Evolutionary conservation across 2,329 filamentous ascomycete species (phyloP).

Genomic region (Purpureocillium lavendulum): DNA sequence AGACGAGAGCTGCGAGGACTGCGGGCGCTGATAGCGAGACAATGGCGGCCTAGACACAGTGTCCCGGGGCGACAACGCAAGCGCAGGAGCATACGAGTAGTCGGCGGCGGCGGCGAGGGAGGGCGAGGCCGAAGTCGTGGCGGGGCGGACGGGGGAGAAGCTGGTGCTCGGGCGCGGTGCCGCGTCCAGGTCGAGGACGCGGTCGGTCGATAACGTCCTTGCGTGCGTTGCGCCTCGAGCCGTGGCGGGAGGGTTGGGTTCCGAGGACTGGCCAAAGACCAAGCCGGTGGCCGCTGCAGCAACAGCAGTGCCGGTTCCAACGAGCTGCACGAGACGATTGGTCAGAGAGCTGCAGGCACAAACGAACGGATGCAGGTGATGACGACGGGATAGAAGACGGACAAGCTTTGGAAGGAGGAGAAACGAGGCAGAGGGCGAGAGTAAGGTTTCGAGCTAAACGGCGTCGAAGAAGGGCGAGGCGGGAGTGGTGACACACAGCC

Average conservation of each 20-base stretch:
- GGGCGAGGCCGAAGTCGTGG: slow-evolving; percentile 28
- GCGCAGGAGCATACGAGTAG: slow-evolving; percentile 17
- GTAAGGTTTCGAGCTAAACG: too few relatives aligned
- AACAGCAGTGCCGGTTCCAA: slow-evolving; percentile 53
- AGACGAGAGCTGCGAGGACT: slow-evolving; percentile 31
- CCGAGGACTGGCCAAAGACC: slow-evolving; percentile 44
- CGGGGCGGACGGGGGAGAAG: slow-evolving; percentile 31
- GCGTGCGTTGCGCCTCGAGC: slow-evolving; percentile 18
- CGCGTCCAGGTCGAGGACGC: slow-evolving; percentile 21
- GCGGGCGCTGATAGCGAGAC: slow-evolving; percentile 27
- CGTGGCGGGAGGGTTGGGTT: slow-evolving; percentile 6
- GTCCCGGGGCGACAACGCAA: slow-evolving; percentile 18
- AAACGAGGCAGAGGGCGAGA: too few relatives aligned
- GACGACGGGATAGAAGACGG: too few relatives aligned
- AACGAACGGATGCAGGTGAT: too few relatives aligned
- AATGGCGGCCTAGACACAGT: slow-evolving; percentile 26
- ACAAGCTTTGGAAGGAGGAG: too few relatives aligned
- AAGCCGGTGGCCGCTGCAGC: slow-evolving; percentile 51
- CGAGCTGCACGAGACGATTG: slow-evolving; percentile 33
- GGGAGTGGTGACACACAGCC: too few relatives aligned
- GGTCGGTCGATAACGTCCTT: slow-evolving; percentile 24
- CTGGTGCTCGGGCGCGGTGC: slow-evolving; percentile 16
- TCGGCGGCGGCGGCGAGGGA: slow-evolving; percentile 16
- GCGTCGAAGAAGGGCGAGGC: too few relatives aligned
- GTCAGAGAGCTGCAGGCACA: background rate